A percentile compares a stretch with the other conserved stretches of the same genome.
Conservation (phyloP, 2,329 filamentous ascomycete genomes). For the Diaporthe vaccinii region DNA sequence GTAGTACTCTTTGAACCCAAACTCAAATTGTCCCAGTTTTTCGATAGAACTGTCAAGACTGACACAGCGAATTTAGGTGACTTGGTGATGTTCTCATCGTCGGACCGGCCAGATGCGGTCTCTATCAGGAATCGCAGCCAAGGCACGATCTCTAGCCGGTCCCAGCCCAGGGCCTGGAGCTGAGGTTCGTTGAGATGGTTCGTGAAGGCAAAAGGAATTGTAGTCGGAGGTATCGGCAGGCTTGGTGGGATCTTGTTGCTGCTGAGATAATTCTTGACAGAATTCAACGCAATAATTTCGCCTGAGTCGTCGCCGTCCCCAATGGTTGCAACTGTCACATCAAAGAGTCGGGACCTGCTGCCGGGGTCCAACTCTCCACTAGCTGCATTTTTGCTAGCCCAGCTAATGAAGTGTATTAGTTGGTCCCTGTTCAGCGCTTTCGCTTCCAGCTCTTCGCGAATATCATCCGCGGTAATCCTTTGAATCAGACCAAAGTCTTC, state of each 20-base stretch:
- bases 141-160: constrained; percentile 83
- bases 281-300: constrained; percentile 81
- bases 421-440: constrained; percentile 86
- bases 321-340: constrained; percentile 82
- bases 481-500: constrained; percentile 89
- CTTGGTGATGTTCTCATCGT: constrained; percentile 78
- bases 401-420: constrained; percentile 85
- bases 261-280: constrained; percentile 81
- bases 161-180: constrained; percentile 87
- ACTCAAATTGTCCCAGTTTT: constrained; percentile 88
- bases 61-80: constrained; percentile 81
- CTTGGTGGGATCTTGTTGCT: constrained; percentile 84
- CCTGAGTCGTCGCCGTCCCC: constrained; percentile 69
- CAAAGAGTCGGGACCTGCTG: constrained; percentile 78
- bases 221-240: constrained; percentile 83
- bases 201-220: constrained; percentile 88
- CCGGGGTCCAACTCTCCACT: constrained; percentile 79
- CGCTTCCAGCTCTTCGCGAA: constrained; percentile 84
- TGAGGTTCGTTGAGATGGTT: constrained; percentile 75
- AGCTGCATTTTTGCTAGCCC: constrained; percentile 81
- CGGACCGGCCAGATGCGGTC: constrained; percentile 69
- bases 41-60: constrained; percentile 85
- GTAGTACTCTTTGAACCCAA: constrained; percentile 75
- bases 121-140: constrained; percentile 89
- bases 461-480: constrained; percentile 88